Conservation (phyloP, 1,139 yeast species). For the Yamadazyma friedrichii region DNA sequence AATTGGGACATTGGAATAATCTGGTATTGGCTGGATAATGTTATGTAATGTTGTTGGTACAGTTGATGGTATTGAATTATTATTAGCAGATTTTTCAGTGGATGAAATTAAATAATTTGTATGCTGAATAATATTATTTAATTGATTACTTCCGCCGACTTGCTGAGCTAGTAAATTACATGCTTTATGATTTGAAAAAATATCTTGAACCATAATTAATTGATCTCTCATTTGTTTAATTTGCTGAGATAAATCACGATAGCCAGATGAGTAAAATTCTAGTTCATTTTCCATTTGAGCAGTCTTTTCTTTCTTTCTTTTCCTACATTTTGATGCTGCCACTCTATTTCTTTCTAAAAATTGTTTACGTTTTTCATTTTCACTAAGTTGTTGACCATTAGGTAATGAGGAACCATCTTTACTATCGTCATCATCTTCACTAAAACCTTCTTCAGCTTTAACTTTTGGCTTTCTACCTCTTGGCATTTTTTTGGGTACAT, state of each 20-base stretch:
- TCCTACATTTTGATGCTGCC: constrained; percentile 95
- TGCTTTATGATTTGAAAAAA: constrained; percentile 38
- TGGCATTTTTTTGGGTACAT: constrained; percentile 2
- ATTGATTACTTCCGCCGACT: constrained; percentile 39
- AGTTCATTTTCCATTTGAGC: constrained; percentile 79
- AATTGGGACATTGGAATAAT: constrained; percentile 12
- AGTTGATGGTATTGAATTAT: constrained; percentile 20
- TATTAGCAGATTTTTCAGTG: constrained; percentile 17
- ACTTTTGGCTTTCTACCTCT: background rate
- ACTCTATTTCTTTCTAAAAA: constrained; percentile 89
- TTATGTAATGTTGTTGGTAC: constrained; percentile 19
- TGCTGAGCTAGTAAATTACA: constrained; percentile 34
- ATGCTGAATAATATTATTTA: constrained; percentile 33
- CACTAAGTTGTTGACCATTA: constrained; percentile 14
- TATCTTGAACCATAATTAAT: constrained; percentile 48
- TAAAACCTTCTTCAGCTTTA: background rate
- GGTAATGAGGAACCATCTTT: constrained; percentile 12
- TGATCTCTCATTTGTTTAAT: constrained; percentile 59
- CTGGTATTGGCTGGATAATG: constrained; percentile 3
- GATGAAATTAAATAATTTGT: constrained; percentile 22
- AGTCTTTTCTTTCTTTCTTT: constrained; percentile 86
- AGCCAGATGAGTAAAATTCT: constrained; percentile 67
- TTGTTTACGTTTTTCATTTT: constrained; percentile 66
- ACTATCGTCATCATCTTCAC: constrained; percentile 2
- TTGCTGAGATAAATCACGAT: constrained; percentile 63